Percentiles rank a stretch among this genome's conserved stretches.
phyloP scores from a whole-genome alignment of 202 grass and related monocot genomes.

The Brachypodium distachyon region DNA sequence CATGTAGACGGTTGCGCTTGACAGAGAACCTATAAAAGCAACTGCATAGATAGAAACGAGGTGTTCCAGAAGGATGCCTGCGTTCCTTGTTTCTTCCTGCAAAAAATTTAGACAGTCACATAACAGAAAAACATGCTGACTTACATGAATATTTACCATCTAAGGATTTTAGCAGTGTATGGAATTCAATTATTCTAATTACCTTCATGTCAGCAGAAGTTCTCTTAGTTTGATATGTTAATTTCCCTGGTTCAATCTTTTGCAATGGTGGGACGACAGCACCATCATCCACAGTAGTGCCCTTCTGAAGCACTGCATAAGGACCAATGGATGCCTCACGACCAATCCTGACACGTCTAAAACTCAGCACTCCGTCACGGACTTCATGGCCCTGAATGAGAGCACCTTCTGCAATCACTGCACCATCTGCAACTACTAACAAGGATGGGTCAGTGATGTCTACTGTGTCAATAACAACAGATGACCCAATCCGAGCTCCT shows the following conservation, averaged over 20 bases:
- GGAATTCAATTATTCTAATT: not conserved
- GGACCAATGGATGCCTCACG: conserved; percentile 44
- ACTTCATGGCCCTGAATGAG: conserved; percentile 61
- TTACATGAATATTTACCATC: not conserved
- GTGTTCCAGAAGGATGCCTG: conserved; percentile 31
- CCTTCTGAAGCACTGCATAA: conserved; percentile 53
- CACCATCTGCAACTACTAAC: conserved; percentile 45
- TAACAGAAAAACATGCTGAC: not conserved
- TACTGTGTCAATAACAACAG: conserved; percentile 57
- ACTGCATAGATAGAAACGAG: conserved; percentile 54
- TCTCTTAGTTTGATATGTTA: not conserved
- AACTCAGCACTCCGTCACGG: conserved; percentile 42
- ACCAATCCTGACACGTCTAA: conserved; percentile 40
- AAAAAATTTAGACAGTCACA: not conserved
- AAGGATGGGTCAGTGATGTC: conserved; percentile 61
- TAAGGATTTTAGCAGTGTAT: not conserved
- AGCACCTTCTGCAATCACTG: conserved; percentile 58
- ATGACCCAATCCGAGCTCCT: conserved; percentile 58
- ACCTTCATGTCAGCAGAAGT: conserved; percentile 35
- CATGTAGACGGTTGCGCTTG: conserved; percentile 41
- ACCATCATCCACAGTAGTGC: conserved; percentile 32
- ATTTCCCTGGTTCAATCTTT: conserved; percentile 32
- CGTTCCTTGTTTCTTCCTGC: conserved; percentile 35
- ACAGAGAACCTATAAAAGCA: conserved; percentile 44
- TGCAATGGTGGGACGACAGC: conserved; percentile 39